Evolutionary conservation across 192 early-diverging fungal genomes (phyloP).

Genomic region (Rhizoclosmatium sp.): DNA sequence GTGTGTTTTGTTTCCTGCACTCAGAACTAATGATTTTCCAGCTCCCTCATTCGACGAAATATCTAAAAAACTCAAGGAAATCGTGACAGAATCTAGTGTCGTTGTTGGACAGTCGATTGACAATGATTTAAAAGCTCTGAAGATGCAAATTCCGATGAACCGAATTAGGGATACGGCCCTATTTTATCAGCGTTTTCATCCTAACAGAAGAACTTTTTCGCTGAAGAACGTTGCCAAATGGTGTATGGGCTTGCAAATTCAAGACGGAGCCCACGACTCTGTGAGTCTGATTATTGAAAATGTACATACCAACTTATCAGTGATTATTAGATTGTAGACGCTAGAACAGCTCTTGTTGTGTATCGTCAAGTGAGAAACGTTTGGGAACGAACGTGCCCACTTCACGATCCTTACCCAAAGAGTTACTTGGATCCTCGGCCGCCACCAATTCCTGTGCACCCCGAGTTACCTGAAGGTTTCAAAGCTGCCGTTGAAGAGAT

Average conservation of each 20-base stretch:
- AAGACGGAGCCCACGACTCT: slow-evolving; percentile 83
- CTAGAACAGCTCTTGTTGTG: slow-evolving; percentile 81
- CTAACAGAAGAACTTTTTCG: slow-evolving; percentile 68
- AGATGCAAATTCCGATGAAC: slow-evolving; percentile 56
- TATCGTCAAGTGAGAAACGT: slow-evolving; percentile 80
- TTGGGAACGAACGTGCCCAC: slow-evolving; percentile 72
- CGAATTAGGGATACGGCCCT: slow-evolving; percentile 80
- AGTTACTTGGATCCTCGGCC: slow-evolving; percentile 8
- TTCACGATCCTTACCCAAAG: not conserved
- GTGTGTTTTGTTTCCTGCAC: not conserved
- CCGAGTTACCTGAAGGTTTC: slow-evolving; percentile 21
- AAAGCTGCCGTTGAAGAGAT: slow-evolving; percentile 4
- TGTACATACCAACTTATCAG: not conserved
- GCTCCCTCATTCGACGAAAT: slow-evolving; percentile 29
- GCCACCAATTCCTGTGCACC: slow-evolving; percentile 19
- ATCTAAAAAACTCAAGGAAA: slow-evolving; percentile 40
- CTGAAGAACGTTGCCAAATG: slow-evolving; percentile 75
- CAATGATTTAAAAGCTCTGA: slow-evolving; percentile 75
- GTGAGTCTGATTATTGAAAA: slow-evolving; percentile 36
- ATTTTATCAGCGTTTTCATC: slow-evolving; percentile 71
- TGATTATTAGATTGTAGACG: slow-evolving; percentile 61
- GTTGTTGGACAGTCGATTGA: slow-evolving; percentile 87
- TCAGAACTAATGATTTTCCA: slow-evolving; percentile 3
- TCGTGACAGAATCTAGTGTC: slow-evolving; percentile 75
- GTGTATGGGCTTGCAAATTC: slow-evolving; percentile 76